These are phyloP conservation scores for Vitis amurensis DNA, from an alignment of 164 flowering plant genomes.

Conservation along the genomic window DNA sequence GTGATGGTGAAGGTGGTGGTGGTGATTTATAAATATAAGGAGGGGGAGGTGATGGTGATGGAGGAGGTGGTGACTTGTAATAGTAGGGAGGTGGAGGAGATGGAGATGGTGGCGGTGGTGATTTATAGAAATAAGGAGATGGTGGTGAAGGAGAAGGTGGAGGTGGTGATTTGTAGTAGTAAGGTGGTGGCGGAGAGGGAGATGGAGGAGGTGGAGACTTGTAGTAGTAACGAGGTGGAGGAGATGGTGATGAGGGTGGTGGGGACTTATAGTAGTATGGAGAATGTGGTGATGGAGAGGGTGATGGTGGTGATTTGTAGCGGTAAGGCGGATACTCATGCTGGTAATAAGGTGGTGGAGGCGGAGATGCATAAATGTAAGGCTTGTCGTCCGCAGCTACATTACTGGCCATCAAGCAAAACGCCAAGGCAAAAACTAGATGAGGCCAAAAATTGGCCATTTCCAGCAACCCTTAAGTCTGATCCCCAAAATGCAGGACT, in stretches of 20 bases:
- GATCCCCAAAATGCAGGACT: no score
- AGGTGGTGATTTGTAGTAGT: no score
- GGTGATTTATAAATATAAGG: not conserved
- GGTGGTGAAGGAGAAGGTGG: not conserved
- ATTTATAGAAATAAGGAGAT: not conserved
- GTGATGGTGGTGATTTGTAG: no score
- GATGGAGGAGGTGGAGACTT: no score
- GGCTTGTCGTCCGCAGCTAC: not conserved
- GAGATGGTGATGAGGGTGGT: no score
- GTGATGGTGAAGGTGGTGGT: not conserved
- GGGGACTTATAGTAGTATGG: no score
- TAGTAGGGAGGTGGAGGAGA: no score
- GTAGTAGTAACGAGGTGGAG: no score
- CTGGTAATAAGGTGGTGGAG: not conserved
- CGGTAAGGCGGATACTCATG: no score
- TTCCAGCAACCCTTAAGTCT: not conserved
- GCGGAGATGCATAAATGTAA: not conserved
- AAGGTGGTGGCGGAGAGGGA: no score
- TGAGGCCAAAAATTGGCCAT: not conserved
- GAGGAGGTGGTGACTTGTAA: no score
- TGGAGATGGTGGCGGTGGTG: not conserved
- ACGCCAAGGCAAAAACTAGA: constrained; percentile 1
- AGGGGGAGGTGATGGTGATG: not conserved
- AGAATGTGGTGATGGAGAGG: no score
- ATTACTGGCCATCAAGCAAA: not conserved